phyloP scores from a whole-genome alignment of 169 alveolate species.

The Eimeria falciformis region DNA sequence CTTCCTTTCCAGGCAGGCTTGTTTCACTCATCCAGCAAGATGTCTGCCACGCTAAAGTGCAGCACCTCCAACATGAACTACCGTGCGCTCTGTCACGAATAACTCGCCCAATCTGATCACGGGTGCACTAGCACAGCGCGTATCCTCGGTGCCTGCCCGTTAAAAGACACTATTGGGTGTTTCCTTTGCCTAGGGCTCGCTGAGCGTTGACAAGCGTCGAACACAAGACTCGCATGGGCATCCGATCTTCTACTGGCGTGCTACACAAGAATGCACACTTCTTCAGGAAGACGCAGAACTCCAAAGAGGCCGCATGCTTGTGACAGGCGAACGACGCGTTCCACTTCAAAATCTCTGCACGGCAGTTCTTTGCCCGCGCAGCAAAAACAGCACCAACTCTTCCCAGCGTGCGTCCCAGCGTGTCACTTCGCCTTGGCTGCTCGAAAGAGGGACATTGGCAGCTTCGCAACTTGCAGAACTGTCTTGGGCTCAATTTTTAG shows the following conservation, averaged over 20 bases:
- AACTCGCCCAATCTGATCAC: no score
- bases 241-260: slow-evolving; percentile 55
- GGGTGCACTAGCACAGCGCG: no score
- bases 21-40: no score
- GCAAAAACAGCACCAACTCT: slow-evolving; percentile 37
- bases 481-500: slow-evolving; percentile 77
- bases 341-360: slow-evolving; percentile 55
- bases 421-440: slow-evolving; percentile 78
- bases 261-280: slow-evolving; percentile 34
- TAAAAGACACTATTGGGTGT: no score
- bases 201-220: not conserved
- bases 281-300: slow-evolving; percentile 50
- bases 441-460: slow-evolving; percentile 78
- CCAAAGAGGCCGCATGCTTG: slow-evolving; percentile 25
- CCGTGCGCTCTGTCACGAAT: no score
- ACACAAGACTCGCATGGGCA: not conserved
- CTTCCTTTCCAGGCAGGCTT: no score
- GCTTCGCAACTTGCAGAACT: slow-evolving; percentile 78
- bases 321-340: slow-evolving; percentile 42
- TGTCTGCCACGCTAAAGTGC: no score
- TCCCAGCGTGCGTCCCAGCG: slow-evolving; percentile 28
- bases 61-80: no score
- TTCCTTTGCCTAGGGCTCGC: no score
- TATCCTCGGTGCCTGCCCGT: no score
- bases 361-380: slow-evolving; percentile 47